Percentiles rank a stretch among this genome's conserved stretches.
Conservation (phyloP, 225 moss, liverwort and hornwort genomes). For the Lunularia cruciata region DNA sequence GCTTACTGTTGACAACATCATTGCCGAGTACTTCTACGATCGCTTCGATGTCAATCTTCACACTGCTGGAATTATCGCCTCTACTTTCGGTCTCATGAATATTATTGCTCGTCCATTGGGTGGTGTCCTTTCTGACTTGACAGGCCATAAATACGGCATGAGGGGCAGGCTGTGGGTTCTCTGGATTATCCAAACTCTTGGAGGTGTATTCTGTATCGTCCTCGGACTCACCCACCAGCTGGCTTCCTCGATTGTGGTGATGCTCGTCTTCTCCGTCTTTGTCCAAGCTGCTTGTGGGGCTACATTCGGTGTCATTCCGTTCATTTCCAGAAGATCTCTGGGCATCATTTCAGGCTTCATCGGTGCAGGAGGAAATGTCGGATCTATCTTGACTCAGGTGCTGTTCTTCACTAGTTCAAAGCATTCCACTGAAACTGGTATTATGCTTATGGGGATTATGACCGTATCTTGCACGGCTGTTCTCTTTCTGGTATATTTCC, state of each 20-base stretch:
- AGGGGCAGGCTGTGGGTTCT: slow-evolving; percentile 70
- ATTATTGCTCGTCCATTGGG: slow-evolving; percentile 62
- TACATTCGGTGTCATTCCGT: slow-evolving; percentile 75
- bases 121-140: slow-evolving; percentile 52
- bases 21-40: slow-evolving; percentile 84
- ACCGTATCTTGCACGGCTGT: slow-evolving; percentile 45
- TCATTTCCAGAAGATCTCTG: slow-evolving; percentile 67
- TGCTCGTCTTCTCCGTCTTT: slow-evolving; percentile 71
- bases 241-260: slow-evolving; percentile 30
- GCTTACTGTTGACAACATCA: slow-evolving; percentile 77
- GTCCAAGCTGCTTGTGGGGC: slow-evolving; percentile 76
- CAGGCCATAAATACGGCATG: slow-evolving; percentile 54
- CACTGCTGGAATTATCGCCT: slow-evolving; percentile 58
- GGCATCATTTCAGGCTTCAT: slow-evolving; percentile 68
- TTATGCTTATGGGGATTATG: slow-evolving; percentile 71
- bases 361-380: slow-evolving; percentile 72
- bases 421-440: slow-evolving; percentile 48
- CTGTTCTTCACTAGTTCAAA: slow-evolving; percentile 51
- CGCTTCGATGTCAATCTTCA: slow-evolving; percentile 58
- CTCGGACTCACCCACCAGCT: slow-evolving; percentile 39
- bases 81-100: slow-evolving; percentile 66
- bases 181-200: slow-evolving; percentile 53
- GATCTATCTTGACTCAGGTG: slow-evolving; percentile 56
- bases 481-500: slow-evolving; percentile 51
- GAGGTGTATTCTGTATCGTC: slow-evolving; percentile 54